phyloP scores from a whole-genome alignment of 2,329 filamentous ascomycete species.

The Arachnomyces sp. region DNA sequence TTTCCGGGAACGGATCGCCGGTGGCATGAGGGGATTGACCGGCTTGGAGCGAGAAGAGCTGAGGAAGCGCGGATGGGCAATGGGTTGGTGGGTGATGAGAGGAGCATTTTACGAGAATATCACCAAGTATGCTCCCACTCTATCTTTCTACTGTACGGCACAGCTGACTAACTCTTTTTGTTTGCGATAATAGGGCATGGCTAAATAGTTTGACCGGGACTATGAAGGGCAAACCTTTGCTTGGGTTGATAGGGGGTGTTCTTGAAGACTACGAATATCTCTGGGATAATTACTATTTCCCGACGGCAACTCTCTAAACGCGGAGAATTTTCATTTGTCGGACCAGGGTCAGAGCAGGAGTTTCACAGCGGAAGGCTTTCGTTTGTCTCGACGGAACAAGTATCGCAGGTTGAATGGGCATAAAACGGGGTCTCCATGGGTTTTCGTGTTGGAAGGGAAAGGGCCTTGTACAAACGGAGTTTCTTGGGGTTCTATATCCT shows the following conservation, averaged over 20 bases:
- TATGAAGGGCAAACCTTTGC: slow-evolving; percentile 63
- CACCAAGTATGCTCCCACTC: slow-evolving; percentile 49
- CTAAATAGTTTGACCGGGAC: slow-evolving; percentile 62
- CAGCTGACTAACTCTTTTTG: not conserved
- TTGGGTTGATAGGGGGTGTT: slow-evolving; percentile 74
- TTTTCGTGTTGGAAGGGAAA: no score
- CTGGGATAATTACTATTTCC: slow-evolving; percentile 97
- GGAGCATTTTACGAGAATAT: slow-evolving; percentile 95
- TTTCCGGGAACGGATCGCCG: slow-evolving; percentile 54
- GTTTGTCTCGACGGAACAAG: not conserved
- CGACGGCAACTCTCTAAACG: slow-evolving; percentile 48
- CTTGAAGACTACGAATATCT: slow-evolving; percentile 95
- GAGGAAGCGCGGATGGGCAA: slow-evolving; percentile 75
- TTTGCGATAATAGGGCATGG: slow-evolving; percentile 39
- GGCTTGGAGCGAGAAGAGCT: slow-evolving; percentile 84
- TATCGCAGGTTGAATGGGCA: no score
- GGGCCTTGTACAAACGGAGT: not conserved
- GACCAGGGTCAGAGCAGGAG: not conserved
- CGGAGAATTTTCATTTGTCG: slow-evolving; percentile 3
- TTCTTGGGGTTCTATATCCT: slow-evolving; percentile 1
- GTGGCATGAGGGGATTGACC: slow-evolving; percentile 67
- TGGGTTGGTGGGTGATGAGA: slow-evolving; percentile 94
- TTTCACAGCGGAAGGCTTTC: not conserved
- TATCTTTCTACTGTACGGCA: not conserved
- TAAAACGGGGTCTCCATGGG: no score